Evolutionary conservation across 441 rosid genomes (phyloP).

Genomic region (Monsonia emarginata): DNA sequence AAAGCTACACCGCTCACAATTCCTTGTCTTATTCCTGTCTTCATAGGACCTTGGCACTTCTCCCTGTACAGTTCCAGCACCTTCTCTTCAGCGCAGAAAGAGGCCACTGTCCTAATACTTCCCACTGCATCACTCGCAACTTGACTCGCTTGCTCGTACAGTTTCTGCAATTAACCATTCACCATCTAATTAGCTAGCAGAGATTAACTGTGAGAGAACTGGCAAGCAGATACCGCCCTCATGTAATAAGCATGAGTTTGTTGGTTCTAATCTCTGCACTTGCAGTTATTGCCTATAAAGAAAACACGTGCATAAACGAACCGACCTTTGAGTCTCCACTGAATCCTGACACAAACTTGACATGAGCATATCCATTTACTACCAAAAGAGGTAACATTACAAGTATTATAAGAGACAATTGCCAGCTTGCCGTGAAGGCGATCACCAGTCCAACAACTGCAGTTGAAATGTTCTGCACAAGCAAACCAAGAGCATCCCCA

Average conservation of each 20-base stretch:
- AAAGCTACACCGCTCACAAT: slow-evolving; percentile 53
- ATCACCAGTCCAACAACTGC: slow-evolving; percentile 40
- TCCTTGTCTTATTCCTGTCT: slow-evolving; percentile 53
- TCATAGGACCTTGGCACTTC: slow-evolving; percentile 62
- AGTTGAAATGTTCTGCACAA: slow-evolving; percentile 47
- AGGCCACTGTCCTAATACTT: slow-evolving; percentile 77
- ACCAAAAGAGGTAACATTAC: slow-evolving; percentile 38
- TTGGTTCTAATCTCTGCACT: too few relatives aligned
- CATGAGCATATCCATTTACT: slow-evolving; percentile 37
- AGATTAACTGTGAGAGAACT: too few relatives aligned
- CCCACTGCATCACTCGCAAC: slow-evolving; percentile 77
- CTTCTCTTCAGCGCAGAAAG: slow-evolving; percentile 72
- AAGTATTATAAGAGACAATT: slow-evolving; percentile 36
- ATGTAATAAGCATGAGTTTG: too few relatives aligned
- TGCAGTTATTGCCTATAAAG: too few relatives aligned
- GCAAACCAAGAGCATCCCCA: slow-evolving; percentile 50
- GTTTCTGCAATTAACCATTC: slow-evolving; percentile 35
- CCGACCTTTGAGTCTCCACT: slow-evolving; percentile 60
- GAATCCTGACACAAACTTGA: slow-evolving; percentile 45
- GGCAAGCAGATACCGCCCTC: too few relatives aligned
- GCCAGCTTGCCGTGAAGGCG: slow-evolving; percentile 59
- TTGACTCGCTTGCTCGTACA: slow-evolving; percentile 79
- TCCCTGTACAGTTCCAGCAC: slow-evolving; percentile 49
- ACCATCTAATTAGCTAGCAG: not conserved
- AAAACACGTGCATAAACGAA: too few relatives aligned